A percentile compares a stretch with the other conserved stretches of the same genome.
These are phyloP conservation scores for Pyrenula aspistea DNA, from an alignment of 495 filamentous ascomycete genomes.

Conservation along the genomic window DNA sequence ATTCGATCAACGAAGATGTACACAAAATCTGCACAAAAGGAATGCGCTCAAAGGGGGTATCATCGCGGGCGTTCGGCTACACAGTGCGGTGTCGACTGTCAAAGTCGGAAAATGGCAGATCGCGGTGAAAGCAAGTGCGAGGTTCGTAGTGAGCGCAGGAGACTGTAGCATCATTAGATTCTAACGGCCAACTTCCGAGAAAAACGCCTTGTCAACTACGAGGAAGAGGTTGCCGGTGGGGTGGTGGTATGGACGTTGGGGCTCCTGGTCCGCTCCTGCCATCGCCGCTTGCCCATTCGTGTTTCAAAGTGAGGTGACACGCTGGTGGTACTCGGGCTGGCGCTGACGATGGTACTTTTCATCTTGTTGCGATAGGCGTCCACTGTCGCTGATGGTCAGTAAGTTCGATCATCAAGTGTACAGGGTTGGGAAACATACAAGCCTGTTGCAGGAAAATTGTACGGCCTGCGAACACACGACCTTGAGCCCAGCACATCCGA, in stretches of 20 bases:
- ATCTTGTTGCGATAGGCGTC: constrained; percentile 94
- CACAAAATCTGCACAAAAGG: too few relatives aligned
- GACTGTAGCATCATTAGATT: too few relatives aligned
- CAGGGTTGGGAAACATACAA: constrained; percentile 44
- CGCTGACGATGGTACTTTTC: constrained; percentile 60
- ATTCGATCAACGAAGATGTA: too few relatives aligned
- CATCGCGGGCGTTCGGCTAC: neutral
- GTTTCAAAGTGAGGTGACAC: constrained; percentile 83
- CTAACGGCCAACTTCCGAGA: too few relatives aligned
- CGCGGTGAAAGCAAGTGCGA: too few relatives aligned
- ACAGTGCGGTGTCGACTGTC: too few relatives aligned
- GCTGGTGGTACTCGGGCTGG: constrained; percentile 56
- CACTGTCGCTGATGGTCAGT: too few relatives aligned
- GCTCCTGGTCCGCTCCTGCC: constrained; percentile 48
- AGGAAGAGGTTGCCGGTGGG: neutral
- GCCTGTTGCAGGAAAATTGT: constrained; percentile 87
- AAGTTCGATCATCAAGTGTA: too few relatives aligned
- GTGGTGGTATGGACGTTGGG: neutral
- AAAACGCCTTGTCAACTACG: neutral
- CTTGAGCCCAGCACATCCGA: constrained; percentile 90
- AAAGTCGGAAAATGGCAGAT: too few relatives aligned
- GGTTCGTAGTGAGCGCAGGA: neutral
- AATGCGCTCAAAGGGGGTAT: neutral
- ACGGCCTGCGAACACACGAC: constrained; percentile 70
- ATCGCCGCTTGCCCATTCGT: constrained; percentile 72